Conservation (phyloP, 1,284 basidiomycete genomes). For the Apiotrichum veenhuisii region DNA sequence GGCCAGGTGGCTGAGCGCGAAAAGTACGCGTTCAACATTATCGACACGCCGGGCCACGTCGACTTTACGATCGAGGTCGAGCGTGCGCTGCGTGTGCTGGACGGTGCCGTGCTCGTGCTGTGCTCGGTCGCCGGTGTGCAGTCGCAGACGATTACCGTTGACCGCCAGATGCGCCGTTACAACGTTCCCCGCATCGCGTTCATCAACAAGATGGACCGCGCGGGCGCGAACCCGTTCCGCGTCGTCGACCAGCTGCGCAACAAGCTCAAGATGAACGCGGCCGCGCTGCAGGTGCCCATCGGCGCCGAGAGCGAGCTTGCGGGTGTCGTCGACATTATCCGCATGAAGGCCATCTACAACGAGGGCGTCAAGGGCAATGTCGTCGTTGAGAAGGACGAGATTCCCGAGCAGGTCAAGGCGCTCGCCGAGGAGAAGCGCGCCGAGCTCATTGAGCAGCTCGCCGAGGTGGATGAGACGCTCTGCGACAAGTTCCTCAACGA, state of each 20-base stretch:
- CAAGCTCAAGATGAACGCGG: slow-evolving; percentile 88
- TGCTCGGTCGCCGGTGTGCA: slow-evolving; percentile 97
- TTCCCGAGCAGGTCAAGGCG: slow-evolving; percentile 69
- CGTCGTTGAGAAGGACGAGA: slow-evolving; percentile 84
- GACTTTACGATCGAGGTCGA: slow-evolving; percentile 99
- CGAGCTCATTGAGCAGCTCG: slow-evolving; percentile 91
- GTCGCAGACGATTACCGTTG: slow-evolving; percentile 98
- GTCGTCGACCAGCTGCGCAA: slow-evolving; percentile 87
- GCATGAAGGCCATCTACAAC: slow-evolving; percentile 94
- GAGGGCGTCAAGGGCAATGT: slow-evolving; percentile 86
- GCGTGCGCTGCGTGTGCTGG: slow-evolving; percentile 89
- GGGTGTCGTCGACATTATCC: slow-evolving; percentile 90
- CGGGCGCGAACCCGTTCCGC: slow-evolving; percentile 94
- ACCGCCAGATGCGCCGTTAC: slow-evolving; percentile 97
- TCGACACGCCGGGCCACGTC: slow-evolving; percentile 98
- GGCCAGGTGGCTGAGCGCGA: slow-evolving; percentile 55
- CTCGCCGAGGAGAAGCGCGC: slow-evolving; percentile 76
- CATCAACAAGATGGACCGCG: slow-evolving; percentile 99
- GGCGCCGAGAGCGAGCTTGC: slow-evolving; percentile 82
- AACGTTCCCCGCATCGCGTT: slow-evolving; percentile 93
- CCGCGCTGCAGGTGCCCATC: slow-evolving; percentile 95
- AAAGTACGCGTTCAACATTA: slow-evolving; percentile 94
- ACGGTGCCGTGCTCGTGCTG: slow-evolving; percentile 93
- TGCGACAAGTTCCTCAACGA: slow-evolving; percentile 90
- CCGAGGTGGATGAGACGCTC: slow-evolving; percentile 93